Conservation (phyloP, 306 rosid species). For the Trifolium dubium region DNA sequence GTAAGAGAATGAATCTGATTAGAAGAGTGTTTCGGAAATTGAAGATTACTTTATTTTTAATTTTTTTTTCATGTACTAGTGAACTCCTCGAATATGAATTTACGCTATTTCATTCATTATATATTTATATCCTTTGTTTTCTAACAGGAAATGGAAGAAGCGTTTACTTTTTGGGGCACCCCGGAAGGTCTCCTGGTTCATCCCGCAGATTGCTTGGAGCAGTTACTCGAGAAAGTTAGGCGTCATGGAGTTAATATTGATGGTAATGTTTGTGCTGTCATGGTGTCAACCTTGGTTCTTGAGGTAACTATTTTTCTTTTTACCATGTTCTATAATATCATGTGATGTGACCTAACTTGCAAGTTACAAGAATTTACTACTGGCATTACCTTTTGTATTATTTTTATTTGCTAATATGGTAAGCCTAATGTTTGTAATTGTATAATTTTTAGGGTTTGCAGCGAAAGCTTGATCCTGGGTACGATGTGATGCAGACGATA, state of each 20-base stretch:
- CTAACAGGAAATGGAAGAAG: constrained; percentile 78
- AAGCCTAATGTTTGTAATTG: constrained; percentile 34
- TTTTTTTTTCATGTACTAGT: constrained; percentile 2
- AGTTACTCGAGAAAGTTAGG: constrained; percentile 96
- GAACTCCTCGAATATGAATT: constrained; percentile 21
- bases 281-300: constrained; percentile 94
- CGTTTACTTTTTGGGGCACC: constrained; percentile 92
- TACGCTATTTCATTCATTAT: constrained; percentile 3
- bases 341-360: constrained; percentile 20
- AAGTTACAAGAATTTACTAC: not conserved
- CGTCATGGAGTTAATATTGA: constrained; percentile 91
- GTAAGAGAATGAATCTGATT: too few relatives aligned
- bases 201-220: constrained; percentile 98
- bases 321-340: constrained; percentile 8
- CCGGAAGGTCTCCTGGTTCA: constrained; percentile 92
- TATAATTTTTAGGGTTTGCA: constrained; percentile 85
- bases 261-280: constrained; percentile 95
- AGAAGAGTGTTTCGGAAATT: too few relatives aligned
- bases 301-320: constrained; percentile 62
- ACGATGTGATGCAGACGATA: constrained; percentile 87
- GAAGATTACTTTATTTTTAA: too few relatives aligned
- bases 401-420: constrained; percentile 32
- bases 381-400: not conserved
- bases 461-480: constrained; percentile 90
- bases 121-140: constrained; percentile 36